Evolutionary conservation across 176 grass and related monocot genomes (phyloP).

Genomic region (Musa itinerans): DNA sequence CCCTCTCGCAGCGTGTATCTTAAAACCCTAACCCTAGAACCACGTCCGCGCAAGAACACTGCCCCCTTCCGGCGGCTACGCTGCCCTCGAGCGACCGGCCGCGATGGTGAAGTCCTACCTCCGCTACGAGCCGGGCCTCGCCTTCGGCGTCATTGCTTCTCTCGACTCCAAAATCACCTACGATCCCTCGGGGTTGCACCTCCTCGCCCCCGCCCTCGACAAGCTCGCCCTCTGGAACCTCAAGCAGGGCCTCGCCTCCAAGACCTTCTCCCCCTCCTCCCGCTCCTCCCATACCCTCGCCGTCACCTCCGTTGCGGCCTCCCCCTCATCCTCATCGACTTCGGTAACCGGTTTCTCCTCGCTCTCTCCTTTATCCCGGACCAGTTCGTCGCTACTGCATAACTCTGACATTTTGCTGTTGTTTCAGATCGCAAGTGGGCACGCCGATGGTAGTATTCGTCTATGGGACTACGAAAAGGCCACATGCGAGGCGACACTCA

Average conservation of each 20-base stretch:
- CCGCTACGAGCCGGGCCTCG: slow-evolving; percentile 64
- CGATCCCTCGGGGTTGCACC: slow-evolving; percentile 63
- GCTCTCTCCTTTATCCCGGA: background rate
- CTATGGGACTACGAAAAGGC: slow-evolving; percentile 76
- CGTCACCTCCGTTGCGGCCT: slow-evolving; percentile 42
- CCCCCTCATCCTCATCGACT: slow-evolving; percentile 38
- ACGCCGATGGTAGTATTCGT: slow-evolving; percentile 78
- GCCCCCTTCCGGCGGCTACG: background rate
- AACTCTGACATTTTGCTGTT: slow-evolving; percentile 6
- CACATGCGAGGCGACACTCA: slow-evolving; percentile 72
- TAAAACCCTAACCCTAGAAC: too few species aligned
- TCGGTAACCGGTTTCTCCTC: slow-evolving; percentile 30
- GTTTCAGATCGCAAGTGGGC: slow-evolving; percentile 77
- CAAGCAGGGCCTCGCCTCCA: slow-evolving; percentile 60
- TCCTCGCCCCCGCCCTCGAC: slow-evolving; percentile 79
- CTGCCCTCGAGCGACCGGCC: background rate
- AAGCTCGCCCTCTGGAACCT: slow-evolving; percentile 70
- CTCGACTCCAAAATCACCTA: slow-evolving; percentile 71
- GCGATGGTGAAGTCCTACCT: slow-evolving; percentile 96
- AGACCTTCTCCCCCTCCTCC: slow-evolving; percentile 40
- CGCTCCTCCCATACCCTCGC: slow-evolving; percentile 36
- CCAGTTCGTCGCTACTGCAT: background rate
- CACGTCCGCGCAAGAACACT: too few species aligned
- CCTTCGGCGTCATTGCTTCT: slow-evolving; percentile 73
- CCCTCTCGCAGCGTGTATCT: too few species aligned